Percentiles rank a stretch among this genome's conserved stretches.
phyloP scores from a whole-genome alignment of 768 basidiomycete genomes.

The Suillus tomentosus region DNA sequence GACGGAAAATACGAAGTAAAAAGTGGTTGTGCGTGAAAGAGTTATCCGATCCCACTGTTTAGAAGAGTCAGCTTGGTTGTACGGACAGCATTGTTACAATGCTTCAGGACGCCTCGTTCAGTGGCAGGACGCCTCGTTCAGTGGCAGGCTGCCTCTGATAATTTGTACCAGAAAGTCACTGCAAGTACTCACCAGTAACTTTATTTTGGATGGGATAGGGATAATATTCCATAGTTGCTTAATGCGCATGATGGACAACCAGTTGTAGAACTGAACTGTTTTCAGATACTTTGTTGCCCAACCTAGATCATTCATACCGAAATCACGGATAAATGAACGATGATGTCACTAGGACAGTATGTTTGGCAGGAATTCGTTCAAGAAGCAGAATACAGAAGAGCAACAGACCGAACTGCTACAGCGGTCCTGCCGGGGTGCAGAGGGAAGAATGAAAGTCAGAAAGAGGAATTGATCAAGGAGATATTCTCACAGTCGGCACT shows the following conservation, averaged over 20 bases:
- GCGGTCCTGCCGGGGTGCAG: constrained; percentile 39
- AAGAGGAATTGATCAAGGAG: constrained; percentile 15
- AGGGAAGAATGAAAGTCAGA: constrained; percentile 28
- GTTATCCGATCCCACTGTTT: constrained; percentile 70
- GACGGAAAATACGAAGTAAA: constrained; percentile 69
- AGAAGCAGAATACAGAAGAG: constrained; percentile 17
- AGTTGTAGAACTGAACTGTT: neutral
- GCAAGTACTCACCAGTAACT: constrained; percentile 47
- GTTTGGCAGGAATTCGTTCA: constrained; percentile 28
- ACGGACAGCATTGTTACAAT: neutral
- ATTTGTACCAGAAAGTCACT: neutral
- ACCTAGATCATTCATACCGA: constrained; percentile 7
- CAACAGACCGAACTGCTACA: constrained; percentile 22
- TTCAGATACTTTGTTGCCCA: neutral
- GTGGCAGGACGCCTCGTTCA: neutral
- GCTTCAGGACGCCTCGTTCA: neutral
- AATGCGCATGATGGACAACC: constrained; percentile 37
- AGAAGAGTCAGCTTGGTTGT: neutral
- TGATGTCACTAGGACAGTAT: constrained; percentile 48
- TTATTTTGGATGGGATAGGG: constrained; percentile 42
- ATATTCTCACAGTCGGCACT: neutral
- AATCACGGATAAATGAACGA: constrained; percentile 29
- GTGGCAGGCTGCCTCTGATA: neutral
- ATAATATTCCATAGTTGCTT: constrained; percentile 41
- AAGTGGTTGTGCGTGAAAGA: constrained; percentile 61